Conservation (phyloP, 2,329 filamentous ascomycete genomes). For the Xylaria polymorpha region DNA sequence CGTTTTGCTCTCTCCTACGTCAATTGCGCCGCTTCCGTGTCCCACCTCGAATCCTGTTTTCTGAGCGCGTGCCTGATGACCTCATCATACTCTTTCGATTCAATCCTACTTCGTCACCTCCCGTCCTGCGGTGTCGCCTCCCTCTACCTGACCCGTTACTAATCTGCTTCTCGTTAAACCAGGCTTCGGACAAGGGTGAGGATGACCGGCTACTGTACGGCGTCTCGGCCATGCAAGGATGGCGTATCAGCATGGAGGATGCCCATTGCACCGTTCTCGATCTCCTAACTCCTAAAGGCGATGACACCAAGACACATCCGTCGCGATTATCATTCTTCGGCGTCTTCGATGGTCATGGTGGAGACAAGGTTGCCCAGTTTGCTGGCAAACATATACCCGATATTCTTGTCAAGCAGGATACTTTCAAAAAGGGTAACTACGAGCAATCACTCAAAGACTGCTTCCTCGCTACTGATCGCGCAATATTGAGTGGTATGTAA, state of each 20-base stretch:
- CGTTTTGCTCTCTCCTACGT: constrained; percentile 32
- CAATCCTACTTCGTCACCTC: not conserved
- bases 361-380: constrained; percentile 94
- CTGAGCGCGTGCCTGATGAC: constrained; percentile 42
- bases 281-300: constrained; percentile 70
- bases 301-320: constrained; percentile 72
- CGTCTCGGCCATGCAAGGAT: constrained; percentile 99
- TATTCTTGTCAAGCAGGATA: constrained; percentile 94
- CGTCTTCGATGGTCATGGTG: constrained; percentile 97
- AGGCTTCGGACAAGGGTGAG: constrained; percentile 90
- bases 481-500: constrained; percentile 87
- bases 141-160: constrained; percentile 23
- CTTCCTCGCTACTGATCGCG: constrained; percentile 94
- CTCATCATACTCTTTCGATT: constrained; percentile 31
- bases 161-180: constrained; percentile 27
- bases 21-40: constrained; percentile 41
- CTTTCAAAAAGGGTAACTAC: constrained; percentile 90
- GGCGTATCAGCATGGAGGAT: constrained; percentile 99
- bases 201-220: constrained; percentile 95
- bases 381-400: constrained; percentile 92
- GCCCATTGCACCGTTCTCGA: constrained; percentile 91
- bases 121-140: constrained; percentile 5
- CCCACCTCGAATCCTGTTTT: constrained; percentile 18
- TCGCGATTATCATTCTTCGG: constrained; percentile 93
- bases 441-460: constrained; percentile 97